Evolutionary conservation across 768 basidiomycete genomes (phyloP), one percentile per base, ranked within the genome.

Genomic region (Lactifluus rugatus): DNA sequence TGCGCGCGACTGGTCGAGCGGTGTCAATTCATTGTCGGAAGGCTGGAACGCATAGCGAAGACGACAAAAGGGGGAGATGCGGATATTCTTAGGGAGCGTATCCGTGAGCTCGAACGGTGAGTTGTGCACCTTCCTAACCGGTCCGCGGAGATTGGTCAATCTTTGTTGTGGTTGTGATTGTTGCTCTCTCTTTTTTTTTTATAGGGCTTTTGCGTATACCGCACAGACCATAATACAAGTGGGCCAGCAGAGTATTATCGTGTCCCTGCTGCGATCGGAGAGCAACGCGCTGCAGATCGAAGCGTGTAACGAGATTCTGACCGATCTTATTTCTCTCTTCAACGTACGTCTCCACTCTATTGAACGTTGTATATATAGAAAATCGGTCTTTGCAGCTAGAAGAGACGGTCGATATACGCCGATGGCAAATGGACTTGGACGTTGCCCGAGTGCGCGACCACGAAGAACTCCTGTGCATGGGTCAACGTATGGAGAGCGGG

Each of bases 1-100:
- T 64, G 62, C 36, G 61, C 62, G 39, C 62, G 61, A 26, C 56
- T 64, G 25, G 62, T 64, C 41, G 61, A 58, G 39, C 63, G 61
- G 10, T 64, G 63, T 34, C 56, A 64, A 32, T 31, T 54, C 25
- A 48, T 62, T 25, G 36, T 64, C 32, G 61, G 62, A 26, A 57
- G 54, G 28, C 32, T 64, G 16, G 56, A 58, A 50, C 53, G 56
- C 21, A 37, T 64, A 41, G 53, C 57, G 26, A 42, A 21, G 26
- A 41, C n/a, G 21, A 41, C 6, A 16, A 42, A 54, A 26, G 26
- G 23, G 16, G 63, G 46, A 2, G 48, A 49, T 19, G 61, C 55
- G 44, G 50, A 26, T 9, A 44, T 54, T 2, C 41, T 62, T 7
- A 37, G 32, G 21, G 61, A 46, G 16, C 61, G 62, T 19, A 49